phyloP scores from a whole-genome alignment of 306 rosid species.

The Cajanus cajan region DNA sequence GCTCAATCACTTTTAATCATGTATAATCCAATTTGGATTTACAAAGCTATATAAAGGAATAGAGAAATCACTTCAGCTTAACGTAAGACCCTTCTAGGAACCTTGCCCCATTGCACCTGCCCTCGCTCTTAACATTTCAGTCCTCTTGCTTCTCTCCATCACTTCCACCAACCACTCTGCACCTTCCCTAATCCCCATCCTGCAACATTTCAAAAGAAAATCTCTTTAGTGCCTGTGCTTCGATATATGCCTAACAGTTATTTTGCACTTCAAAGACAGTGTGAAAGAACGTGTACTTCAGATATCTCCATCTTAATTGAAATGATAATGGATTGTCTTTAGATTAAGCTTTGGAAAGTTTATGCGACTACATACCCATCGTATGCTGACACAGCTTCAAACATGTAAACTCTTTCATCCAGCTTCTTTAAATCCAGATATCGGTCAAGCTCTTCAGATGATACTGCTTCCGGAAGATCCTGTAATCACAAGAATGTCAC shows the following conservation, averaged over 20 bases:
- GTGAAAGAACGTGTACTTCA: neutral
- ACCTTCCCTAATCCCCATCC: slow-evolving; percentile 84
- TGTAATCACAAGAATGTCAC: slow-evolving; percentile 40
- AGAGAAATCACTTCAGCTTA: slow-evolving; percentile 31
- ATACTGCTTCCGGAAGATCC: slow-evolving; percentile 83
- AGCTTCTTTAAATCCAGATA: slow-evolving; percentile 91
- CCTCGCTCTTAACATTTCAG: slow-evolving; percentile 81
- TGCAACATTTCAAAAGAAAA: slow-evolving; percentile 38
- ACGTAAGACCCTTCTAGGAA: slow-evolving; percentile 37
- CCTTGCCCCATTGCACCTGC: slow-evolving; percentile 65
- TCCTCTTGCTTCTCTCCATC: slow-evolving; percentile 98
- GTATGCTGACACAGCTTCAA: slow-evolving; percentile 91
- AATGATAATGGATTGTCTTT: slow-evolving; percentile 21
- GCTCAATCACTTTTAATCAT: slow-evolving; percentile 17
- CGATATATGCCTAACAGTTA: neutral
- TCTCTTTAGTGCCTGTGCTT: neutral
- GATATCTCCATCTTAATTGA: slow-evolving; percentile 10
- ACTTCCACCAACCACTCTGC: slow-evolving; percentile 95
- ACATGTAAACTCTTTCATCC: slow-evolving; percentile 94
- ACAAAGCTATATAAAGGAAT: slow-evolving; percentile 35
- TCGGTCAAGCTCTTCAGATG: slow-evolving; percentile 81
- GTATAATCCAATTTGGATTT: slow-evolving; percentile 42
- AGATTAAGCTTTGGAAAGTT: slow-evolving; percentile 20
- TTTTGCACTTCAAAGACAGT: neutral
- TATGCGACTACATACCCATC: slow-evolving; percentile 68